Base-by-base conservation (phyloP, 768 basidiomycete species). In the Coprinopsis sp. region DNA sequence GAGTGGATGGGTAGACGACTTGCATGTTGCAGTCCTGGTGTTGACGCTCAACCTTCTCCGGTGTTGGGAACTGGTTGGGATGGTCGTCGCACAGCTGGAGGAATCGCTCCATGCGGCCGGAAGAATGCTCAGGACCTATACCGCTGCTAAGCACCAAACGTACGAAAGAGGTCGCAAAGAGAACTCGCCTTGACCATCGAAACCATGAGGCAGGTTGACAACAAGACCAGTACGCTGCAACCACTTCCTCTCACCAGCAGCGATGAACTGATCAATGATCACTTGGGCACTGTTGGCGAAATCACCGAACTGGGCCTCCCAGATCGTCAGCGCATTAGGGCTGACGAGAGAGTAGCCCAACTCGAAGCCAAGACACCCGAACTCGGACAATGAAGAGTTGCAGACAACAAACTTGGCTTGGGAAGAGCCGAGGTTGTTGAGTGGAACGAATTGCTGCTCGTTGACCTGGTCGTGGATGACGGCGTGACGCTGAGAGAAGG, bases 1-100 rank as follows among this genome's bases (percentile, higher is more conserved):
- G 94, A 1, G 95, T 95, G 21, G 93, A 93, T 4, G 93, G 90
- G 69, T 98, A 98, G 23, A 95, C 91, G 54, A 99, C 87, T 69
- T 98, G 96, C 91, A 98, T 91, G 64, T 98, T 99, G 69, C 94
- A 96, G 64, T 99, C 96, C 71, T 99, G 96, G 61, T 97, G 93
- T 58, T 96, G 93, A 37, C 96, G 72, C 60, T 93, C 91, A 50
- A 94, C 68, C 73, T 95, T 96, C 66, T 94, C 82, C 1, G 78
- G 78, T 0, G 82, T 82, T 1, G 95, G 95, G 82, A 82, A 97
- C 50, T 85, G 64, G 62, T 92, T 76, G 5, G 95, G 95, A 63
- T 99, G 93, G 58, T 99, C 95, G 64, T 96, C 95, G 61, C 93
- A 96, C 34, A 99, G 81, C 70, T 98, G 96, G 54, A 99, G 70